Base-by-base conservation (phyloP, 495 filamentous ascomycete genomes). In the Tricharina praecox region DNA sequence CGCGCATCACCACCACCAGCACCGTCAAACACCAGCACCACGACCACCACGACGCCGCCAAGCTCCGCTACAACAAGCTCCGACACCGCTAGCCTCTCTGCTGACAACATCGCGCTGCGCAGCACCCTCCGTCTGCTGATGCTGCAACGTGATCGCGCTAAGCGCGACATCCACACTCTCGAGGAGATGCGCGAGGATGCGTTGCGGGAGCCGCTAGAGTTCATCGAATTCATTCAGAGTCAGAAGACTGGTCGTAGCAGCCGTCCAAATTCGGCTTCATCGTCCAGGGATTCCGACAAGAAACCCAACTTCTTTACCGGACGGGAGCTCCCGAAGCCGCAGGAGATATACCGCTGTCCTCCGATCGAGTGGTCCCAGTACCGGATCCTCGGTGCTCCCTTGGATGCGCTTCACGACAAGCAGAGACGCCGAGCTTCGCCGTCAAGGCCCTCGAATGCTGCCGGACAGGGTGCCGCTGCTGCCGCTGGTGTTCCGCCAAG, bases 301-400 rank as follows among this genome's bases (percentile, higher is more conserved):
- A 43, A 26, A 26, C 40, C 23, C 5, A 48, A 48, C 15, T 38
- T 48, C 21, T 58, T 58, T 30, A 36, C 44, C 9, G 55, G 48
- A n/a, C 49, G 35, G 24, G 55, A 58, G 9, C 44, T 59, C 4
- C 56, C 56, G 26, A 58, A 54, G 33, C 55, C 56, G 18, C 56
- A 59, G 19, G 56, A 59, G 24, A 54, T 59, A 23, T 59, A 55
- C 34, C 47, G 52, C 13, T 59, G 56, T 35, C 56, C 56, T 3
- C 47, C 43, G 18, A 58, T 59, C 20, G 56, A 59, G 38, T 59
- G 56, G 56, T 41, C 54, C 47, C 59, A 59, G 35, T 59, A 59
- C 32, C 41, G 46, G 13, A 56, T 59, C 8, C 49, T 59, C 8
- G 55, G 55, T 2, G 45, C 51, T 23, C 56, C 56, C 2, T 43